Evolutionary conservation across 768 basidiomycete genomes (phyloP), one percentile per base, ranked within the genome.

Genomic region (Butyriboletus loyo): DNA sequence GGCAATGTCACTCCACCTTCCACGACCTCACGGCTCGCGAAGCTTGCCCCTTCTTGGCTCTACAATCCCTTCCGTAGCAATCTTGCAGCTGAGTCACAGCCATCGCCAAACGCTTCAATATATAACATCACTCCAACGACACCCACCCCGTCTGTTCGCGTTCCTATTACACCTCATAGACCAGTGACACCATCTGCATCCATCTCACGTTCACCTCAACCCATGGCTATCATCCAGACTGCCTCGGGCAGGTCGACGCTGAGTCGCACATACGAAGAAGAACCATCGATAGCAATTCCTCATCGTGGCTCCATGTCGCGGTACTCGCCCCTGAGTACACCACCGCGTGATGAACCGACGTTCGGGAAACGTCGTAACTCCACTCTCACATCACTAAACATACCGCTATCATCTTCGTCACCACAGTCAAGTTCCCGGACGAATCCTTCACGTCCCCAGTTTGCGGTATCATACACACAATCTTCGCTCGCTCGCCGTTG

Each of bases 401-500:
- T 75, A 70, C 32, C 75, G 1, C 66, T 78, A 7, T 77, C 81
- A 6, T 80, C 81, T 13, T 80, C 82, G 8, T 80, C 75, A 9
- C 63, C 69, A 4, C 50, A 71, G 7, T 44, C 64, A 71, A 48
- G 67, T 70, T 28, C 61, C 17, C 73, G 79, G 8, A 73, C 80
- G 31, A 91, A 92, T 54, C 91, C 91, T 0, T 86, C 84, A 0
- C 82, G 81, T 39, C 84, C 84, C 1, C 75, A 77, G 38, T 70
- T 77, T 5, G 68, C 77, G 1, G 75, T 87, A 11, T 78, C 86
- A 0, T 80, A 85, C 52, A 73, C 79, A 0, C 85, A 88, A 55
- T 77, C 82, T 2, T 84, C 84, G 11, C 81, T 93, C n/a, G 91
- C 92, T 2, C 77, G 89, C 38, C 75, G 94, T 19, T 98, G 95